phyloP scores from a whole-genome alignment of 176 grass and related monocot genomes.

The Triticum aestivum region IWGSC_CS_RefSeq_v2.1 NC_057807.1:254704048-254704547 shows the following conservation, averaged over 20 bases:
- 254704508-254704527: background rate
- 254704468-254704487: background rate
- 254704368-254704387: constrained; percentile 17
- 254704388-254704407: background rate
- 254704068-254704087: constrained; percentile 37
- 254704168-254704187: constrained; percentile 27
- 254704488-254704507: background rate
- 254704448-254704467: background rate
- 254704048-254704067: constrained; percentile 38
- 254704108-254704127: constrained; percentile 40
- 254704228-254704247: constrained; percentile 53
- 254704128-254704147: constrained; percentile 43
- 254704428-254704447: background rate
- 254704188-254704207: constrained; percentile 44
- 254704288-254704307: constrained; percentile 26
- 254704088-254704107: constrained; percentile 35
- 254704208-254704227: constrained; percentile 45
- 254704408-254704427: background rate
- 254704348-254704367: background rate
- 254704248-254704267: constrained; percentile 53
- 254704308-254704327: constrained; percentile 8
- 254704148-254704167: constrained; percentile 50
- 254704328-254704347: background rate
- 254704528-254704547: background rate
- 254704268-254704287: background rate